phyloP scores from a whole-genome alignment of 225 moss, liverwort and hornwort species.

The Bryum argenteum region DNA sequence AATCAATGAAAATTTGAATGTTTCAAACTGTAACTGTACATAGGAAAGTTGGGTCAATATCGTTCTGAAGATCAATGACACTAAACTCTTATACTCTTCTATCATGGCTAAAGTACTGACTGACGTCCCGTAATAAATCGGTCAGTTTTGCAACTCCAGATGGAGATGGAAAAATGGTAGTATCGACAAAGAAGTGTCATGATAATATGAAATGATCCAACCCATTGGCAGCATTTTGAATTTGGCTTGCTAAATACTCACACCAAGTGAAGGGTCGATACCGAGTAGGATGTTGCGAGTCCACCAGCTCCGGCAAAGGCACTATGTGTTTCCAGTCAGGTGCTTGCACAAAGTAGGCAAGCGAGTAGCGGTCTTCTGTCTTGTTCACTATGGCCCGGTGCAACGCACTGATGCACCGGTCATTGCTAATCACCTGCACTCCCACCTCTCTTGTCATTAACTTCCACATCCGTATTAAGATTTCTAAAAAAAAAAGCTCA shows the following conservation, averaged over 20 bases:
- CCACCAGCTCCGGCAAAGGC: conserved; percentile 43
- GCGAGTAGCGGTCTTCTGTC: conserved; percentile 36
- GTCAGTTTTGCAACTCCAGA: too few species aligned
- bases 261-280: conserved; percentile 48
- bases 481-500: too few species aligned
- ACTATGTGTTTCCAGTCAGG: conserved; percentile 38
- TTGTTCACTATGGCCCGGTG: conserved; percentile 53
- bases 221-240: background rate
- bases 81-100: too few species aligned
- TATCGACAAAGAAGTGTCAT: too few species aligned
- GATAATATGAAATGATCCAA: conserved; percentile 20
- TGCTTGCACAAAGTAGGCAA: conserved; percentile 49
- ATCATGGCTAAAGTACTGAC: too few species aligned
- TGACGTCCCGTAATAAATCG: too few species aligned
- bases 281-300: conserved; percentile 26
- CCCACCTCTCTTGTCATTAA: background rate
- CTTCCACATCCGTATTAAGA: too few species aligned
- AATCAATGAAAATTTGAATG: too few species aligned
- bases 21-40: too few species aligned
- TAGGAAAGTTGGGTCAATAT: too few species aligned
- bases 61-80: too few species aligned
- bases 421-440: conserved; percentile 43
- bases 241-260: conserved; percentile 28
- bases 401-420: conserved; percentile 37
- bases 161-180: too few species aligned